A percentile compares a stretch with the other conserved stretches of the same genome.
Evolutionary conservation across 2,329 filamentous ascomycete genomes (phyloP).

Genomic region (Akanthomyces dipterigenus): DNA sequence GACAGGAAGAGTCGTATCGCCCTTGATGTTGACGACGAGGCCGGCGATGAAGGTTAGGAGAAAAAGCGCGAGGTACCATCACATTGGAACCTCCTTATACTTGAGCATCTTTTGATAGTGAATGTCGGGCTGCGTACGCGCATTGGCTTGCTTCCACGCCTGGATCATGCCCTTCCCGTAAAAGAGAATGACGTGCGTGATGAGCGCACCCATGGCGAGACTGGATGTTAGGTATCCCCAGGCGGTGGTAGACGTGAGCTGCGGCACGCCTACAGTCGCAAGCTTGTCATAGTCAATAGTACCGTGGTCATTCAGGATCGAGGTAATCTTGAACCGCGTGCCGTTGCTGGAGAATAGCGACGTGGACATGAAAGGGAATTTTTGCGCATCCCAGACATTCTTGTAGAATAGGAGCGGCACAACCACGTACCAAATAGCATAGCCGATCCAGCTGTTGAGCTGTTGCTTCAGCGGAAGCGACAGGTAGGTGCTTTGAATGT

Average conservation of each 20-base stretch:
- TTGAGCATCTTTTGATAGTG: conserved; percentile 35
- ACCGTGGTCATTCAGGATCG: conserved; percentile 18
- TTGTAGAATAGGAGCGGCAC: conserved; percentile 33
- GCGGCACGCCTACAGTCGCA: conserved; percentile 19
- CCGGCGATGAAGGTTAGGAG: conserved; percentile 26
- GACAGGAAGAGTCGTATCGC: conserved; percentile 27
- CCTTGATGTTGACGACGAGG: conserved; percentile 28
- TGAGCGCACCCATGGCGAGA: conserved; percentile 18
- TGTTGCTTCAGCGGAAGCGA: conserved; percentile 31
- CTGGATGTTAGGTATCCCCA: conserved; percentile 27
- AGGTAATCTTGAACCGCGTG: conserved; percentile 16
- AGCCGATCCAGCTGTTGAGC: conserved; percentile 31
- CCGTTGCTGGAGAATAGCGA: conserved; percentile 23
- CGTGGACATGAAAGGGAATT: conserved; percentile 27
- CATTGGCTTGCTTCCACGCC: conserved; percentile 17
- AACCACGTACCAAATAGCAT: conserved; percentile 27
- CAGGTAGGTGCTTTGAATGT: conserved; percentile 30
- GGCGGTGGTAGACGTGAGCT: conserved; percentile 22
- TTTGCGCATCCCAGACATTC: conserved; percentile 31
- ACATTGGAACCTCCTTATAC: conserved; percentile 32
- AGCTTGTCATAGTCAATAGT: conserved; percentile 23
- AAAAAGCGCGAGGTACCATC: conserved; percentile 29
- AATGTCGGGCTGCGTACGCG: conserved; percentile 24
- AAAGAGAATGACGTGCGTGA: conserved; percentile 17
- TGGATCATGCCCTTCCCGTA: conserved; percentile 16